These are phyloP conservation scores for Fraxinus ornus DNA, from an alignment of 305 asterid genomes.

Conservation along the genomic window DNA sequence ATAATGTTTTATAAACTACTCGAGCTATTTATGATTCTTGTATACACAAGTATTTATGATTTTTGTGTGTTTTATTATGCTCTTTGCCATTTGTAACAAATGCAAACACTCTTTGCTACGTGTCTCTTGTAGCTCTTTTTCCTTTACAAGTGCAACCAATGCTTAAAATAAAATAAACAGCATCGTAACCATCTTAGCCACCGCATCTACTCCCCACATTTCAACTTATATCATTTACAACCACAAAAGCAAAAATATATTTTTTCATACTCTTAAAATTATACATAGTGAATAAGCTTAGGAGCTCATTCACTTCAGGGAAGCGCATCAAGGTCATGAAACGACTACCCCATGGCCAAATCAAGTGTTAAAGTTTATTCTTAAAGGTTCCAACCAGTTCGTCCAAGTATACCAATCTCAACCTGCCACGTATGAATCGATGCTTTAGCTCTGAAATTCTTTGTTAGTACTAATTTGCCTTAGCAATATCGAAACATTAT, in stretches of 20 bases:
- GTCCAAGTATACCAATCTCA: background rate
- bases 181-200: background rate
- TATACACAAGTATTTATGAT: too few relatives aligned
- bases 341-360: too few relatives aligned
- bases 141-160: background rate
- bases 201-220: background rate
- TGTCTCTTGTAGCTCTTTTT: background rate
- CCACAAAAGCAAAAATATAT: background rate
- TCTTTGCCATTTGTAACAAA: background rate
- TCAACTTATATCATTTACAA: background rate
- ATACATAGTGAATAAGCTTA: background rate
- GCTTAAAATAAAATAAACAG: background rate
- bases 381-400: background rate
- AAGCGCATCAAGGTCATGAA: background rate
- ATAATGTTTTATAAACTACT: background rate
- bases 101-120: background rate
- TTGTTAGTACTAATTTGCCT: background rate
- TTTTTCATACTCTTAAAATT: background rate
- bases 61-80: too few relatives aligned
- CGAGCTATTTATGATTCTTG: background rate
- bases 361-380: background rate
- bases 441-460: background rate
- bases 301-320: background rate
- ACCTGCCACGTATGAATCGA: background rate
- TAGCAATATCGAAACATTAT: background rate